phyloP scores from a whole-genome alignment of 2,329 filamentous ascomycete species.

The Botrytis squamosa region DNA sequence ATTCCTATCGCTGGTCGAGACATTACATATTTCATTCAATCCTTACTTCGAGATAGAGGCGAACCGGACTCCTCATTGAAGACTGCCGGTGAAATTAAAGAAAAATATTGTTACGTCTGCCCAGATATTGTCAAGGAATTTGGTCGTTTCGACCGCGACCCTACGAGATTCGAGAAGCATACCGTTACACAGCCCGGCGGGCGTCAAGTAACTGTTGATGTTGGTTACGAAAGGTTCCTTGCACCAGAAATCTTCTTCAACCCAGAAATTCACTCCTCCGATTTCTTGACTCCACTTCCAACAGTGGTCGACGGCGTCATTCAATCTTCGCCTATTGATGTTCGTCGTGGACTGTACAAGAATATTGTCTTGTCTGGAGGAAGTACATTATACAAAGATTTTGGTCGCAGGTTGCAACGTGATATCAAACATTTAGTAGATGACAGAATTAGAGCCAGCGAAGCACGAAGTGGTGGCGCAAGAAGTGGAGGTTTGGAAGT shows the following conservation, averaged over 20 bases:
- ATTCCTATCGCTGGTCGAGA: constrained; percentile 97
- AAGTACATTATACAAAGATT: constrained; percentile 97
- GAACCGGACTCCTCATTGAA: constrained; percentile 96
- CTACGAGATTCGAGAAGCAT: constrained; percentile 87
- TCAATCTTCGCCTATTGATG: constrained; percentile 95
- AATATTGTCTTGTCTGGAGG: constrained; percentile 98
- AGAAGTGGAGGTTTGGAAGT: constrained; percentile 94
- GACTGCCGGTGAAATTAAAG: constrained; percentile 97
- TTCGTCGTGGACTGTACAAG: constrained; percentile 96
- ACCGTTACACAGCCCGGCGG: constrained; percentile 83
- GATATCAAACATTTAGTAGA: constrained; percentile 97
- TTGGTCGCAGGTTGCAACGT: constrained; percentile 90
- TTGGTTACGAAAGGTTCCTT: constrained; percentile 96
- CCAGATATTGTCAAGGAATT: constrained; percentile 99
- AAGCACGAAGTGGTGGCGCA: constrained; percentile 82
- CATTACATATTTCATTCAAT: constrained; percentile 98
- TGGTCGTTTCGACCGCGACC: constrained; percentile 87
- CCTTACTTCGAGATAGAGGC: constrained; percentile 88
- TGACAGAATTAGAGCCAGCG: constrained; percentile 85
- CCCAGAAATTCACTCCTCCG: constrained; percentile 98
- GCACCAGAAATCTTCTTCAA: constrained; percentile 99
- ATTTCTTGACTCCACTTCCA: constrained; percentile 93
- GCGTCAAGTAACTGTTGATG: constrained; percentile 79
- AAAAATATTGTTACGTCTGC: constrained; percentile 97
- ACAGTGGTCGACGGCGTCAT: constrained; percentile 95